phyloP scores from a whole-genome alignment of 1,139 yeast species.

The Magnusiomyces magnusii region DNA sequence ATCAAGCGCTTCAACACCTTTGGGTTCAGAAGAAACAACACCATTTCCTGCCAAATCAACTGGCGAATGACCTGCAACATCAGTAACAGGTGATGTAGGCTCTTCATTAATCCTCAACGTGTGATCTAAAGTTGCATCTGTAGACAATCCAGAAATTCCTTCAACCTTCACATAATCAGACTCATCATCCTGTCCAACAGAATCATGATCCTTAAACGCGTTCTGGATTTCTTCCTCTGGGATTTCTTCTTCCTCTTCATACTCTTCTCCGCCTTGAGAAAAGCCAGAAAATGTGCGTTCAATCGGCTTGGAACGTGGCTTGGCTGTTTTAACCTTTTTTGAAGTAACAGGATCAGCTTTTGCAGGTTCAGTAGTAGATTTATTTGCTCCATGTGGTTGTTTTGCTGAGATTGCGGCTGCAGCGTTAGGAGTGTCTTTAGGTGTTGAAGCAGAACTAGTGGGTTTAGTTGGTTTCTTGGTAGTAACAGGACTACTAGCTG shows the following conservation, averaged over 20 bases:
- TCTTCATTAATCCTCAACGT: not conserved
- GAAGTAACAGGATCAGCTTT: slow-evolving; percentile 4
- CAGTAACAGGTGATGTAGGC: not conserved
- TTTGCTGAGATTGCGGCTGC: slow-evolving; percentile 7
- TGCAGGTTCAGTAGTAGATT: slow-evolving; percentile 10
- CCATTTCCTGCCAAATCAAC: not conserved
- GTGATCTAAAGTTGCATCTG: not conserved
- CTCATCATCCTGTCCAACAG: not conserved
- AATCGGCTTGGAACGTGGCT: not conserved
- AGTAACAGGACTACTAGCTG: no score
- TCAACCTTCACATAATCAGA: not conserved
- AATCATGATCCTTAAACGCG: not conserved
- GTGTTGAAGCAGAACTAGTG: slow-evolving; percentile 1
- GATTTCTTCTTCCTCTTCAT: slow-evolving; percentile 3
- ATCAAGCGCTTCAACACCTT: not conserved
- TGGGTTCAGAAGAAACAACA: not conserved
- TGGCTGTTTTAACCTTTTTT: not conserved
- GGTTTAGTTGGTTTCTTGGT: not conserved
- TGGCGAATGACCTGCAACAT: not conserved
- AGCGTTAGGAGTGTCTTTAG: slow-evolving; percentile 10
- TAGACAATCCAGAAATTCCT: not conserved
- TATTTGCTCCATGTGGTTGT: slow-evolving; percentile 3
- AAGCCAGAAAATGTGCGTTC: slow-evolving; percentile 17
- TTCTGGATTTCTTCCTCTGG: not conserved
- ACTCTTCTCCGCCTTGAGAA: slow-evolving; percentile 16